Percentiles rank a stretch among this genome's conserved stretches.
phyloP scores from a whole-genome alignment of 2,329 filamentous ascomycete genomes.

The Exophiala aquamarina region DNA sequence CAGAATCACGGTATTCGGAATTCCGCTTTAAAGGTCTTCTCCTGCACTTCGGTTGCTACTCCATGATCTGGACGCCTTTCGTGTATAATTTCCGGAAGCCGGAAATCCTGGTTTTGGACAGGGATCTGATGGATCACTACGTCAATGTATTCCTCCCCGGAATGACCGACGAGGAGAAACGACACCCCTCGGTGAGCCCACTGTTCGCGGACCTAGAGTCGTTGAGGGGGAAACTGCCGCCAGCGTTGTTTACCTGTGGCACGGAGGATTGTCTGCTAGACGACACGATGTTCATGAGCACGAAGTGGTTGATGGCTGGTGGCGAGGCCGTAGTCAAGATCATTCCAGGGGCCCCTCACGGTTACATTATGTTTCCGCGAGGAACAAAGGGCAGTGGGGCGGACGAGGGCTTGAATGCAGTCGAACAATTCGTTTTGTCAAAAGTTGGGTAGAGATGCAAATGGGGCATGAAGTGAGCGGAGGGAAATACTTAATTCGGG shows the following conservation, averaged over 20 bases:
- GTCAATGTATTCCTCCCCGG: constrained; percentile 48
- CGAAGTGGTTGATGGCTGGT: constrained; percentile 54
- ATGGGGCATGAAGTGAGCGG: no score
- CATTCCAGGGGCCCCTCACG: constrained; percentile 55
- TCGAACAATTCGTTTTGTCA: constrained; percentile 22
- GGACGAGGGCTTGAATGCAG: constrained; percentile 23
- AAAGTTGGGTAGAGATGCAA: no score
- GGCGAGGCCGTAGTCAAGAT: constrained; percentile 53
- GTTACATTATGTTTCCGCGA: constrained; percentile 35
- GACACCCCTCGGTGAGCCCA: constrained; percentile 49
- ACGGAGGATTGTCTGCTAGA: constrained; percentile 56
- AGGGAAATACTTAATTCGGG: no score
- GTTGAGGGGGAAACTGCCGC: constrained; percentile 42
- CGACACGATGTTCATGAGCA: constrained; percentile 53
- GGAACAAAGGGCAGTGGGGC: constrained; percentile 20
- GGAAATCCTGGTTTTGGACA: constrained; percentile 45
- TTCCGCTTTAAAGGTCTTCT: constrained; percentile 52
- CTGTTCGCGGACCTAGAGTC: constrained; percentile 49
- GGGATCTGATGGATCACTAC: constrained; percentile 48
- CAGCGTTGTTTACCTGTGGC: constrained; percentile 56
- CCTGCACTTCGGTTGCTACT: constrained; percentile 54
- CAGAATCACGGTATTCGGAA: constrained; percentile 26
- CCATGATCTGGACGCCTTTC: constrained; percentile 46
- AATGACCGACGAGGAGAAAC: constrained; percentile 41
- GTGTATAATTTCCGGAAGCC: constrained; percentile 41